Evolutionary conservation across 768 basidiomycete species (phyloP).

Genomic region (Tricholoma bakamatsutake): DNA sequence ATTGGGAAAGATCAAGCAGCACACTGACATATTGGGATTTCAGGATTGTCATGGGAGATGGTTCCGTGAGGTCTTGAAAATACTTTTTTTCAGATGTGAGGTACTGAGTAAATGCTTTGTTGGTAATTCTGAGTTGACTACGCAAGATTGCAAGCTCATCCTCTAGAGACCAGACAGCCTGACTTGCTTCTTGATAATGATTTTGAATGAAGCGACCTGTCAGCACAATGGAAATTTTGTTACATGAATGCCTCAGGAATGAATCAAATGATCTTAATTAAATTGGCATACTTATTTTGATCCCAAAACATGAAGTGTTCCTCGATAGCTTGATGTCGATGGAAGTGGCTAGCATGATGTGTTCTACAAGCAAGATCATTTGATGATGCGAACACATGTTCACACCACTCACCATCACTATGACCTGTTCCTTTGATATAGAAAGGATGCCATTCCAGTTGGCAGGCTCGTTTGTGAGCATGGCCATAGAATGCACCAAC

Average conservation of each 20-base stretch:
- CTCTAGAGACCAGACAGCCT: not conserved
- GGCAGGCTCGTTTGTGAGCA: too few relatives aligned
- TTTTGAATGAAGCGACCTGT: not conserved
- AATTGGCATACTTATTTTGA: conserved; percentile 8
- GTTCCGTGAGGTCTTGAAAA: not conserved
- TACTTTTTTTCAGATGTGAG: not conserved
- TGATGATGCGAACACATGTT: conserved; percentile 15
- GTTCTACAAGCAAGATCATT: conserved; percentile 16
- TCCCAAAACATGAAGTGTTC: too few relatives aligned
- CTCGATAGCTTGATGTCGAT: conserved; percentile 16
- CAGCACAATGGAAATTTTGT: too few relatives aligned
- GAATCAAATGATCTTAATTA: conserved; percentile 7
- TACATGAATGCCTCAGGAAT: too few relatives aligned
- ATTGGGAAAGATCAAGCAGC: not conserved
- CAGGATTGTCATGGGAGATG: too few relatives aligned
- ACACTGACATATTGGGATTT: not conserved
- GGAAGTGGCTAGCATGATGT: conserved; percentile 13
- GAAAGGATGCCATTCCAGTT: too few relatives aligned
- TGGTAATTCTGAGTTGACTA: not conserved
- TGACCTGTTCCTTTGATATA: not conserved
- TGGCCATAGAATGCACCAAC: conserved; percentile 13
- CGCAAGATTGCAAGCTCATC: not conserved
- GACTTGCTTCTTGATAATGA: too few relatives aligned
- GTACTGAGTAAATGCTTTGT: conserved; percentile 1
- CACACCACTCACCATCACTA: conserved; percentile 15